Evolutionary conservation across 257 asterid genomes (phyloP).

Genomic region (Ocimum tenuiflorum): DNA sequence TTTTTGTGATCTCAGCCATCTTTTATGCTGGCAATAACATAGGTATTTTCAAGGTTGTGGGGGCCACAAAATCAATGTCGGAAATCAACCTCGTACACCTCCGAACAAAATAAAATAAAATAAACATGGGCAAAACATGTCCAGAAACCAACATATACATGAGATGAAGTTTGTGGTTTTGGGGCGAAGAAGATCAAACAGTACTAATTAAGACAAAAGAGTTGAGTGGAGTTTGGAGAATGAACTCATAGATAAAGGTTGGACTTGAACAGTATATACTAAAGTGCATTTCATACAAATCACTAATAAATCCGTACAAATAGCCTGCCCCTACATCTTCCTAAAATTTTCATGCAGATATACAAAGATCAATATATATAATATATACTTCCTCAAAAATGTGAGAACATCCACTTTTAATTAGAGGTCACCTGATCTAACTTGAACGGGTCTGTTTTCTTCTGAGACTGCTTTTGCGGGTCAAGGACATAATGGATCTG

Average conservation of each 20-base stretch:
- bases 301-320: conserved; percentile 6
- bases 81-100: not conserved
- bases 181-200: not conserved
- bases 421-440: conserved; percentile 26
- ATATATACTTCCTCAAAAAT: conserved; percentile 30
- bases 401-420: conserved; percentile 14
- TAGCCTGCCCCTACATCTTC: conserved; percentile 19
- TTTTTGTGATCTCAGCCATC: not conserved
- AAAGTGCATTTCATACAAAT: conserved; percentile 10
- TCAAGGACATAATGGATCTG: not conserved
- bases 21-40: too few species aligned
- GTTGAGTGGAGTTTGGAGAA: not conserved
- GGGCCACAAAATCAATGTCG: conserved; percentile 31
- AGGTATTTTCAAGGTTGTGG: too few species aligned
- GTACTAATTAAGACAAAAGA: too few species aligned
- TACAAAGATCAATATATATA: conserved; percentile 18
- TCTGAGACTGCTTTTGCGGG: not conserved
- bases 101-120: not conserved
- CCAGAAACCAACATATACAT: too few species aligned
- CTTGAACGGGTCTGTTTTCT: conserved; percentile 7
- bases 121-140: not conserved
- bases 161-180: too few species aligned
- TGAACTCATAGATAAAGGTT: not conserved
- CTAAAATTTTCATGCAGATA: conserved; percentile 23
- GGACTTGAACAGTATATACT: not conserved